Percentiles rank a stretch among this genome's conserved stretches.
phyloP scores from a whole-genome alignment of 768 basidiomycete species.

The Tricholoma matsutake region DNA sequence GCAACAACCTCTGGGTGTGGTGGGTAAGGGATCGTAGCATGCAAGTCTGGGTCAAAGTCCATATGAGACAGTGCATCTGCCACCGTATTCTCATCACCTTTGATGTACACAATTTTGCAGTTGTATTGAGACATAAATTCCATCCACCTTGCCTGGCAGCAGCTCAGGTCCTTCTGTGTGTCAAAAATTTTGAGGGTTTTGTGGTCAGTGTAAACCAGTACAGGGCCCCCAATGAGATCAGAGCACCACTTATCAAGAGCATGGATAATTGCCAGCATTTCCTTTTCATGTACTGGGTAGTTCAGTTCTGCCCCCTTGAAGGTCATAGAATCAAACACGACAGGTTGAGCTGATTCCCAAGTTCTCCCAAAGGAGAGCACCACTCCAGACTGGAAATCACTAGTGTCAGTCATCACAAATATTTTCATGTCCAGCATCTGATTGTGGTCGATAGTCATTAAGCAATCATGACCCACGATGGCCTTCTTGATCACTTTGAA shows the following conservation, averaged over 20 bases:
- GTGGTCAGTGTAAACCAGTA: constrained; percentile 30
- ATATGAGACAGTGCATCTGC: constrained; percentile 31
- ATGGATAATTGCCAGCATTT: constrained; percentile 30
- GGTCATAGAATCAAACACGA: constrained; percentile 23
- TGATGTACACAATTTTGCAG: too few relatives aligned
- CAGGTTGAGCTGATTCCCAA: constrained; percentile 27
- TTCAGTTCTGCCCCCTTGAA: too few relatives aligned
- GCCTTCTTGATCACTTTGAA: constrained; percentile 27
- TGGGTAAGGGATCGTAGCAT: not conserved
- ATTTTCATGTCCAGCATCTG: constrained; percentile 17
- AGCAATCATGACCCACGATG: constrained; percentile 18
- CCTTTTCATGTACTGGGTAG: too few relatives aligned
- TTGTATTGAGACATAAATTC: constrained; percentile 4
- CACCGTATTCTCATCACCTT: constrained; percentile 18
- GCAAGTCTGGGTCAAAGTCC: not conserved
- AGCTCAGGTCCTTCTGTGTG: constrained; percentile 11
- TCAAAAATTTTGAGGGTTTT: constrained; percentile 9
- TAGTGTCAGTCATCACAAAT: constrained; percentile 28
- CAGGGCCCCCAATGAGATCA: constrained; percentile 13
- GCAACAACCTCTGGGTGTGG: not conserved
- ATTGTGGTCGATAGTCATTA: constrained; percentile 26
- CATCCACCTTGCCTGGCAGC: constrained; percentile 27
- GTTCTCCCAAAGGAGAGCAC: constrained; percentile 24
- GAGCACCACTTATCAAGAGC: constrained; percentile 21
- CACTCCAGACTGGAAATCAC: constrained; percentile 21